Evolutionary conservation across 768 basidiomycete species (phyloP).

Genomic region (Podaxis mareebaensis): DNA sequence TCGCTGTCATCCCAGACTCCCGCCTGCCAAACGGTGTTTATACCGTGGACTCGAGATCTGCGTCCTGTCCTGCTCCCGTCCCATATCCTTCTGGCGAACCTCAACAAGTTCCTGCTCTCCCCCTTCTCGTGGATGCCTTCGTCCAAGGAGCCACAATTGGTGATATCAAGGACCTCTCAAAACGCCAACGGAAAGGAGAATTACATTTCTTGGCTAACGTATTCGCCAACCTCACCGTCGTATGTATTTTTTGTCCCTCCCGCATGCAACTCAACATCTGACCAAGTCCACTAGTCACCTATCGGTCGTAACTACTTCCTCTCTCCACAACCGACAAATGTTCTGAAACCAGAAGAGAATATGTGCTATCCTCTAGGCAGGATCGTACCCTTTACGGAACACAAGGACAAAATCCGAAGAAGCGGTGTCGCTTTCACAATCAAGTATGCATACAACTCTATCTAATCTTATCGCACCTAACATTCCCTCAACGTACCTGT

Average conservation of each 20-base stretch:
- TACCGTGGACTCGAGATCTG: constrained; percentile 76
- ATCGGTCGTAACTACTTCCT: constrained; percentile 81
- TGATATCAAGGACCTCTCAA: constrained; percentile 47
- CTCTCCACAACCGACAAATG: constrained; percentile 59
- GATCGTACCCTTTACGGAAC: constrained; percentile 86
- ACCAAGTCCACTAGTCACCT: constrained; percentile 50
- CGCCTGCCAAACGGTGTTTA: constrained; percentile 59
- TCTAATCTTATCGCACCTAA: constrained; percentile 7
- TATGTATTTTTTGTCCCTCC: constrained; percentile 36
- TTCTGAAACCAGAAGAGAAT: constrained; percentile 39
- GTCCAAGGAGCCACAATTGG: constrained; percentile 65
- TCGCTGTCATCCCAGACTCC: constrained; percentile 58
- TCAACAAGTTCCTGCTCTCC: constrained; percentile 61
- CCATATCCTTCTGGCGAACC: constrained; percentile 64
- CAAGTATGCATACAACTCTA: constrained; percentile 54
- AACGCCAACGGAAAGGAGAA: constrained; percentile 66
- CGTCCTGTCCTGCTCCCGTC: constrained; percentile 73
- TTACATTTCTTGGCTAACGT: constrained; percentile 93
- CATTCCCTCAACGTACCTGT: constrained; percentile 19
- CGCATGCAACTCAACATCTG: not conserved
- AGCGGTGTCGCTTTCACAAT: constrained; percentile 86
- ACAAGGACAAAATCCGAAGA: constrained; percentile 81
- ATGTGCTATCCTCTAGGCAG: constrained; percentile 84
- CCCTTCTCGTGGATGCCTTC: constrained; percentile 89
- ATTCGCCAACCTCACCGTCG: constrained; percentile 87